A percentile compares a stretch with the other conserved stretches of the same genome.
Conservation (phyloP, 2,329 filamentous ascomycete genomes). For the Pezicula rhizophila region DNA sequence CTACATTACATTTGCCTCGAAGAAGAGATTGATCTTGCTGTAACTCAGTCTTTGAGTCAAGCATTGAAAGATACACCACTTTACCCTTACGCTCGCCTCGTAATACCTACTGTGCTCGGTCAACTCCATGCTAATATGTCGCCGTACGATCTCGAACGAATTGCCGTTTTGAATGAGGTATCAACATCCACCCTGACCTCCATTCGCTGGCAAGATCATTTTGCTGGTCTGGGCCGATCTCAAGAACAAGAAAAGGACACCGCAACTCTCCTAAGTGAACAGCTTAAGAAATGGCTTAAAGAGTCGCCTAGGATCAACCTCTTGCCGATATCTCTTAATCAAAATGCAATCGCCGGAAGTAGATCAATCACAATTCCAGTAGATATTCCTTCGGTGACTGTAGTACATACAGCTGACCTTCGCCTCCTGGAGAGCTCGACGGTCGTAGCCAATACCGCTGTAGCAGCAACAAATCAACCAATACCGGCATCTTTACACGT, state of each 20-base stretch:
- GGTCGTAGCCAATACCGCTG: slow-evolving; percentile 28
- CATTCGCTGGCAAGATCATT: slow-evolving; percentile 42
- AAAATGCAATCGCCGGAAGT: slow-evolving; percentile 31
- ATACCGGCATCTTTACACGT: slow-evolving; percentile 56
- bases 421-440: slow-evolving; percentile 37
- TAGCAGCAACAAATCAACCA: slow-evolving; percentile 57
- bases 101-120: slow-evolving; percentile 37
- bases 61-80: slow-evolving; percentile 36
- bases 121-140: slow-evolving; percentile 40
- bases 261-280: slow-evolving; percentile 15
- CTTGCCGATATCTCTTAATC: slow-evolving; percentile 14
- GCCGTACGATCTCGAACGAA: slow-evolving; percentile 49
- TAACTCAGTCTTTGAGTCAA: slow-evolving; percentile 38
- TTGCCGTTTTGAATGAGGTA: slow-evolving; percentile 46
- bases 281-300: slow-evolving; percentile 21
- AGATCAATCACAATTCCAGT: slow-evolving; percentile 80
- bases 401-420: slow-evolving; percentile 76
- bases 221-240: slow-evolving; percentile 41
- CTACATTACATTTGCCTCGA: slow-evolving; percentile 73
- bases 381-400: slow-evolving; percentile 75
- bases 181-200: slow-evolving; percentile 41
- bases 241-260: slow-evolving; percentile 20
- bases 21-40: slow-evolving; percentile 57
- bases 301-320: slow-evolving; percentile 18
- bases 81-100: slow-evolving; percentile 39